These are phyloP conservation scores for Pythium oligandrum DNA, from an alignment of 352 stramenopile species.

Conservation along the genomic window DNA sequence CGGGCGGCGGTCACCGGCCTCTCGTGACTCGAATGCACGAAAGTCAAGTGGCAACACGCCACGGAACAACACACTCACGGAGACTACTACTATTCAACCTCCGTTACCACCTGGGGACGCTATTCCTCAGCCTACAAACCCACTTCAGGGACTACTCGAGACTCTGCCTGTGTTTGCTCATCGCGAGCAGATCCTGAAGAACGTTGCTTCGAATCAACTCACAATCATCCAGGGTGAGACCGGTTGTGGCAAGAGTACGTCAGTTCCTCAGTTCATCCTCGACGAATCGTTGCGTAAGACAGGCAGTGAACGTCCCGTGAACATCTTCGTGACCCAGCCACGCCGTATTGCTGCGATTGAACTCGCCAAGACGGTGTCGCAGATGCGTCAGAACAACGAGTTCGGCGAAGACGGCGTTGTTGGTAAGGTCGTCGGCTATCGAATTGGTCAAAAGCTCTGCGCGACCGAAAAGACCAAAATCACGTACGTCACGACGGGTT, in stretches of 20 bases:
- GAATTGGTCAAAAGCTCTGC: constrained; percentile 88
- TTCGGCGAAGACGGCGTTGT: constrained; percentile 59
- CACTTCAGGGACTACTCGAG: constrained; percentile 43
- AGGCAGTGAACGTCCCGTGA: constrained; percentile 50
- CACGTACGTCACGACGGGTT: constrained; percentile 96
- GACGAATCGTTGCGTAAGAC: constrained; percentile 33
- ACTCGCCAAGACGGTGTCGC: constrained; percentile 87
- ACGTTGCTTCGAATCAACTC: constrained; percentile 77
- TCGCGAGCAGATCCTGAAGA: constrained; percentile 80
- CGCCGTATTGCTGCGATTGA: constrained; percentile 91
- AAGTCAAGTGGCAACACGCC: no score
- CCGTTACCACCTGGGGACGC: no score
- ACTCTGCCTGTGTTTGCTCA: constrained; percentile 87
- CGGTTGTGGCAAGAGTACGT: constrained; percentile 96
- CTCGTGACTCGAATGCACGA: no score
- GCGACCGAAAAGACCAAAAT: constrained; percentile 89
- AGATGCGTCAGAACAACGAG: constrained; percentile 84
- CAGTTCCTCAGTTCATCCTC: constrained; percentile 93
- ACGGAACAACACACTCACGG: no score
- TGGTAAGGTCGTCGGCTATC: constrained; percentile 70
- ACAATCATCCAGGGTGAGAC: constrained; percentile 93
- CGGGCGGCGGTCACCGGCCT: no score
- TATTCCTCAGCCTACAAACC: neutral
- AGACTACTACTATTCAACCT: no score
- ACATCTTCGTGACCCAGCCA: constrained; percentile 96